Base-by-base conservation (phyloP, 2,329 filamentous ascomycete species). In the Neophaeococcomyces mojaviensis region DNA sequence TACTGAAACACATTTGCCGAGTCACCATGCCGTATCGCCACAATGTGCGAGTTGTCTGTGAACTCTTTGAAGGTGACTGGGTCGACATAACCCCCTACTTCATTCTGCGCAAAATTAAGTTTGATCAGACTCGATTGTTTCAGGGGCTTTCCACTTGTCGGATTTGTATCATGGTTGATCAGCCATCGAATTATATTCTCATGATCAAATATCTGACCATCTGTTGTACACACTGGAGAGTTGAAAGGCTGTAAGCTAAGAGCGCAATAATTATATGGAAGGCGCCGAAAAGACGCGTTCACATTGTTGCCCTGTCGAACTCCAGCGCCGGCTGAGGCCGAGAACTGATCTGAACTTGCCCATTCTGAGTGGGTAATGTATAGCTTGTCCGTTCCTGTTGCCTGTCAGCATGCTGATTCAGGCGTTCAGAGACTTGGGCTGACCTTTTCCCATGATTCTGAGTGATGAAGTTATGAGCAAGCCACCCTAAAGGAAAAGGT, bases 211-310 rank as follows among this genome's bases (percentile, higher is more conserved):
- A 94, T 90, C 10, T 84, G 92, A 44, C 92, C 92, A 34, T 84
- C 75, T 3, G 77, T 61, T 1, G 90, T 97, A 72, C 92, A 98
- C 30, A 98, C 92, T 4, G 92, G 89, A 60, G 95, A 86, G 61
- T 83, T 80, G 71, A 96, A 98, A 6, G 94, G 94, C 62, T 97
- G 92, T 28, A 98, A 82, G 50, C 87, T 94, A 32, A 94, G 82
- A 51, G 92, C 88, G 77, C 92, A 98, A 70, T 92, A 97, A 74
- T 96, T 97, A 78, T 94, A 98, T 24, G 94, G 92, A 1, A 98
- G 78, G 37, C 88, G 84, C 61, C 84, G 87, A 72, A 97, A 97
- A 31, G 78, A 77, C 39, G 79, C 76, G 53, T 79, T 77, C 18
- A 67, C 67, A 2, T 70, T 67, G 39, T 66, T 65, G 64, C 65